Base-by-base conservation (phyloP, 148 eudicot genomes). In the Nepenthes gracilis region DNA sequence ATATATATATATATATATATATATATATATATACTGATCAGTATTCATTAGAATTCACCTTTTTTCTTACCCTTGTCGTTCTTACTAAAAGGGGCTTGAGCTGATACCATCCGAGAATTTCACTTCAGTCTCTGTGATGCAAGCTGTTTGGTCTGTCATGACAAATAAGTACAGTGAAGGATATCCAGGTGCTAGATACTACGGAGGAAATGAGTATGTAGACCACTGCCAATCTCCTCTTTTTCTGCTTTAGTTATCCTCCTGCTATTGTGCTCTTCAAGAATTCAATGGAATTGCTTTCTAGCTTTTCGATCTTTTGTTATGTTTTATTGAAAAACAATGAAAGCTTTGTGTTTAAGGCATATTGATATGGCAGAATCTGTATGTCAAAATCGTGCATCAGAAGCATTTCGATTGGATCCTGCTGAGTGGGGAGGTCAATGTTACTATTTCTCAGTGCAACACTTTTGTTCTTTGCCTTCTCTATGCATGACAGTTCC, bases 91-190 rank as follows among this genome's bases (percentile, higher is more conserved):
- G 99, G 99, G 99, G 37, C 80, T 93, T 4, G 99, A 93, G 61
- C 95, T 93, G 60, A 93, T 93, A 38, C 99, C 99, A 34, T 93
- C 99, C 2, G 99, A 93, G 76, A 93, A 93, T 63, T 93, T 93
- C 75, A 89, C 97, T 58, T 89, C 99, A 10, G 73, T 83, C 61
- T 93, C 97, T 47, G 99, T 93, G 72, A 93, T 93, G 99, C 97
- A 89, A 93, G 99, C 99, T 48, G 99, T 93, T 72, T 97, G 99
- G 13, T 93, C 99, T 35, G 84, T 86, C 64, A 93, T 93, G 99
- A 93, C 99, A 55, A 93, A 93, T 80, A 93, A 89, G 66, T 93
- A 93, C 61, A 93, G 99, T 77, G 99, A 93, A 86, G 99, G 99
- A 33, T 93, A 93, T 59, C 99, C 99, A n/a, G 99, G 99, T 72